phyloP scores from a whole-genome alignment of 495 filamentous ascomycete species.

The Penicillium roqueforti region DNA sequence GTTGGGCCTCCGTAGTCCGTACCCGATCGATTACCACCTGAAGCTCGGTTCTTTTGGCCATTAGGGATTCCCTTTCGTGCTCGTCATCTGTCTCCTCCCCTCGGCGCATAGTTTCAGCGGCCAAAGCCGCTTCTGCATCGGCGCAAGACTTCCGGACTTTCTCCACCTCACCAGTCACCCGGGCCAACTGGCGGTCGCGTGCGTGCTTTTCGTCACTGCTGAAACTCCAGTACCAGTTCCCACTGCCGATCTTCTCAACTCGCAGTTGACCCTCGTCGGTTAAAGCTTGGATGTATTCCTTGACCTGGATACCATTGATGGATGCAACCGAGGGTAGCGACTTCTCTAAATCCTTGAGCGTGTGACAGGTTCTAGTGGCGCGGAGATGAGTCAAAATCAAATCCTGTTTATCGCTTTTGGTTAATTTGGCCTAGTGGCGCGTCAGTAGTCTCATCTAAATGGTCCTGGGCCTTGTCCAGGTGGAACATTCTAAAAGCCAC shows the following conservation, averaged over 20 bases:
- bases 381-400: slow-evolving; percentile 63
- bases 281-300: slow-evolving; percentile 63
- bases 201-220: slow-evolving; percentile 56
- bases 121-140: slow-evolving; percentile 21
- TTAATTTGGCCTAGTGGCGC: slow-evolving; percentile 58
- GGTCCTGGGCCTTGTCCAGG: background rate
- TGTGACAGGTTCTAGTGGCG: slow-evolving; percentile 59
- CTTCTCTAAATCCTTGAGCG: slow-evolving; percentile 74
- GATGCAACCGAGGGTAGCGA: slow-evolving; percentile 59
- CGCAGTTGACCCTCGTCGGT: slow-evolving; percentile 61
- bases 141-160: slow-evolving; percentile 36
- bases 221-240: slow-evolving; percentile 83
- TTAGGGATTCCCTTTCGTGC: slow-evolving; percentile 22
- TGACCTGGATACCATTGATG: slow-evolving; percentile 66
- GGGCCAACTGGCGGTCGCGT: slow-evolving; percentile 44
- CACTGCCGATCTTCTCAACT: slow-evolving; percentile 75
- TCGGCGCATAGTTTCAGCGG: slow-evolving; percentile 18
- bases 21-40: slow-evolving; percentile 26
- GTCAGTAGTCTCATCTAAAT: slow-evolving; percentile 12
- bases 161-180: slow-evolving; percentile 52
- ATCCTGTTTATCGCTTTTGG: slow-evolving; percentile 56
- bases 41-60: slow-evolving; percentile 24
- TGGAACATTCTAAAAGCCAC: slow-evolving; percentile 1
- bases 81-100: slow-evolving; percentile 21
- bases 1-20: slow-evolving; percentile 13